Evolutionary conservation across 331 rosid genomes (phyloP).

Genomic region (Phaseolus coccineus): DNA sequence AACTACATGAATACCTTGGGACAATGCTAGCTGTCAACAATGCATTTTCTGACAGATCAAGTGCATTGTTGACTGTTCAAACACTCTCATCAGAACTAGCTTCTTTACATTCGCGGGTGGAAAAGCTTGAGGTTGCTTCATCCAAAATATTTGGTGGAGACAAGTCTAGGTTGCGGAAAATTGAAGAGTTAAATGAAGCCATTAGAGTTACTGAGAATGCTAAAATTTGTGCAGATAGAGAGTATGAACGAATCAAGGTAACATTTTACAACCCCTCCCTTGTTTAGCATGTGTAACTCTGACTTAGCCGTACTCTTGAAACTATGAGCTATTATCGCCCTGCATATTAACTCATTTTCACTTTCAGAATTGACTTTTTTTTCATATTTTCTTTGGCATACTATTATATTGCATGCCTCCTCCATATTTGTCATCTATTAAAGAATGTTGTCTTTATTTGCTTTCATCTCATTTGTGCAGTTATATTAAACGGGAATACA

Average conservation of each 20-base stretch:
- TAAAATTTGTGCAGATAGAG: conserved; percentile 64
- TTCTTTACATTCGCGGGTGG: conserved; percentile 65
- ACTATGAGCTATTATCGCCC: background rate
- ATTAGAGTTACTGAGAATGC: conserved; percentile 67
- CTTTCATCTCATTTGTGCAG: conserved; percentile 20
- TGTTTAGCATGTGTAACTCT: background rate
- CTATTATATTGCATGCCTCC: background rate
- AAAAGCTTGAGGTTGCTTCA: conserved; percentile 82
- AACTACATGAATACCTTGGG: conserved; percentile 80
- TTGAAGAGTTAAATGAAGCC: conserved; percentile 76
- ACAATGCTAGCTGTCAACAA: conserved; percentile 69
- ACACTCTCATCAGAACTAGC: conserved; percentile 75
- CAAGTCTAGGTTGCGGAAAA: conserved; percentile 71
- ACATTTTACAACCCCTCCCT: conserved; percentile 20
- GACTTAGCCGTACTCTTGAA: conserved; percentile 28
- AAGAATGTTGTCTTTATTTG: conserved; percentile 11
- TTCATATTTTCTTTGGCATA: conserved; percentile 29
- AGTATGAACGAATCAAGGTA: conserved; percentile 83
- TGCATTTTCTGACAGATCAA: conserved; percentile 82
- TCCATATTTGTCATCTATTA: conserved; percentile 22
- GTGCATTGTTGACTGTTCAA: conserved; percentile 83
- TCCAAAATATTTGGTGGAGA: conserved; percentile 86
- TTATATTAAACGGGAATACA: background rate
- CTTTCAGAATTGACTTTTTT: conserved; percentile 28
- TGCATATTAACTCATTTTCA: conserved; percentile 17